Evolutionary conservation across 1,284 basidiomycete species (phyloP).

Genomic region (Xerocomus amazonicus): DNA sequence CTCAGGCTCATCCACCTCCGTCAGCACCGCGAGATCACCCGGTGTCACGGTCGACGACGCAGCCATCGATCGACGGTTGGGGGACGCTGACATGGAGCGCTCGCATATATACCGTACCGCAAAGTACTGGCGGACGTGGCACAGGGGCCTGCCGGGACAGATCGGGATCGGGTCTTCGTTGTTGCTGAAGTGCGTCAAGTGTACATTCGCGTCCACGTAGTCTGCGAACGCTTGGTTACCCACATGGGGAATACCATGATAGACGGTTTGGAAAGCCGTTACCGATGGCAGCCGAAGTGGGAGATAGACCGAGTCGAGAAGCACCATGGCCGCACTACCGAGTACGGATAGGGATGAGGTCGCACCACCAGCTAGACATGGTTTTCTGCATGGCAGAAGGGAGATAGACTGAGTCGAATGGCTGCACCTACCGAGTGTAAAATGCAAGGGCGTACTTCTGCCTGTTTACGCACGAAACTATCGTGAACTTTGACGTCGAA

Average conservation of each 20-base stretch:
- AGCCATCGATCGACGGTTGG: slow-evolving; percentile 64
- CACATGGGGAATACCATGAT: slow-evolving; percentile 61
- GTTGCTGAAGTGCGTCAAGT: slow-evolving; percentile 52
- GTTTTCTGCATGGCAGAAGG: slow-evolving; percentile 47
- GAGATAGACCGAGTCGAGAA: slow-evolving; percentile 46
- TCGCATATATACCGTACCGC: too few relatives aligned
- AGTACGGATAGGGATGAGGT: slow-evolving; percentile 12
- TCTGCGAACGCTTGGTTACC: slow-evolving; percentile 62
- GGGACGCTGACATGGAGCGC: slow-evolving; percentile 32
- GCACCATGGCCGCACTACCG: slow-evolving; percentile 45
- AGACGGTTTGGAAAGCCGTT: slow-evolving; percentile 36
- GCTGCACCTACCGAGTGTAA: slow-evolving; percentile 32
- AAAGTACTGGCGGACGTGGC: slow-evolving; percentile 54
- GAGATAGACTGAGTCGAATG: neutral
- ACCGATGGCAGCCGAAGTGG: slow-evolving; percentile 35
- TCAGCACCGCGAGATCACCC: slow-evolving; percentile 64
- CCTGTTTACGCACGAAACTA: slow-evolving; percentile 55
- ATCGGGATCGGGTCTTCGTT: slow-evolving; percentile 48
- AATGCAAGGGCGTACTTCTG: slow-evolving; percentile 13
- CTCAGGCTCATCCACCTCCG: slow-evolving; percentile 58
- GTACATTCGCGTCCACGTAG: slow-evolving; percentile 49
- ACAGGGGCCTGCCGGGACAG: slow-evolving; percentile 48
- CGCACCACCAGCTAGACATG: slow-evolving; percentile 37
- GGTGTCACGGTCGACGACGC: slow-evolving; percentile 58
- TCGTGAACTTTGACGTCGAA: slow-evolving; percentile 49